Conservation (phyloP, 1,139 yeast genomes). For the Kodamaea arcana region DNA sequence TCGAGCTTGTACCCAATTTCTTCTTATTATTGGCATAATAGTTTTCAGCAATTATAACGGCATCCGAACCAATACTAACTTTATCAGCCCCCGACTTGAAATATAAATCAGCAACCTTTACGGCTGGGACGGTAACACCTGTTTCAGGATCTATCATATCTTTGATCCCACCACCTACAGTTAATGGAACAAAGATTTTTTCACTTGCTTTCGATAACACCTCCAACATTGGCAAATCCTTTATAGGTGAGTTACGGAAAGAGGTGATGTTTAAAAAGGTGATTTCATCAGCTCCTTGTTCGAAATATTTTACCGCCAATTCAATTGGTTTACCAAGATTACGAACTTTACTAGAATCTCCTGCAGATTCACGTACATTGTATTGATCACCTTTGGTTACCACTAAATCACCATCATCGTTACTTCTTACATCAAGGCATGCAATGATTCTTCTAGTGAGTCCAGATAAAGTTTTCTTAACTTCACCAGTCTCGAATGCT, state of each 20-base stretch:
- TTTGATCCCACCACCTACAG: slow-evolving; percentile 96
- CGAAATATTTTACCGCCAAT: slow-evolving; percentile 81
- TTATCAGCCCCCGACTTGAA: slow-evolving; percentile 97
- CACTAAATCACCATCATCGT: slow-evolving; percentile 89
- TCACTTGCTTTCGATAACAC: slow-evolving; percentile 80
- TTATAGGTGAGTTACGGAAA: slow-evolving; percentile 86
- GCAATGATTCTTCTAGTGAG: slow-evolving; percentile 89
- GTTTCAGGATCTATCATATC: slow-evolving; percentile 79
- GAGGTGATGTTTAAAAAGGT: slow-evolving; percentile 93
- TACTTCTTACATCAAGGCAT: slow-evolving; percentile 92
- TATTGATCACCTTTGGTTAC: slow-evolving; percentile 98
- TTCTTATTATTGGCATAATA: slow-evolving; percentile 56
- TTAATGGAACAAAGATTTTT: slow-evolving; percentile 89
- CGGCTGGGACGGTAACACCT: slow-evolving; percentile 72
- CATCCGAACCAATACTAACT: slow-evolving; percentile 96
- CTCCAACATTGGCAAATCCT: slow-evolving; percentile 91
- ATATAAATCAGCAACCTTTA: slow-evolving; percentile 84
- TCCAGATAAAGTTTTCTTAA: slow-evolving; percentile 58
- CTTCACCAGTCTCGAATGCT: slow-evolving; percentile 4
- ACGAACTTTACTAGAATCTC: slow-evolving; percentile 49
- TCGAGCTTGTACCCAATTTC: slow-evolving; percentile 75
- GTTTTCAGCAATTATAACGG: slow-evolving; percentile 83
- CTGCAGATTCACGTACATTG: slow-evolving; percentile 75
- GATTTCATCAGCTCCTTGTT: slow-evolving; percentile 95
- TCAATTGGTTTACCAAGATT: slow-evolving; percentile 95